These are phyloP conservation scores for Sporobolomyces pararoseus DNA, from an alignment of 768 basidiomycete species.

Conservation along the genomic window DNA sequence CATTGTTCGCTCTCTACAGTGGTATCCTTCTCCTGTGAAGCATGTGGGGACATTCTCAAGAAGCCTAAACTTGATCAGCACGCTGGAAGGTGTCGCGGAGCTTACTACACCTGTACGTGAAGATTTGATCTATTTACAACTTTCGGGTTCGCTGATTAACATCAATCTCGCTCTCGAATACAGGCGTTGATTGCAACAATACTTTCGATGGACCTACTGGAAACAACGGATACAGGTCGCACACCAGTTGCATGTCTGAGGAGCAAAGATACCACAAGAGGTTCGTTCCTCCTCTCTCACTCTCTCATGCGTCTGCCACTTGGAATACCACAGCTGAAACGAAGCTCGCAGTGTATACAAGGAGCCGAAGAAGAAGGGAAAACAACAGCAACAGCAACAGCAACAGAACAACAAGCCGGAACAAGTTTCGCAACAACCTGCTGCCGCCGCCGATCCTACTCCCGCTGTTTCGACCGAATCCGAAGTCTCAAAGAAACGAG, in stretches of 20 bases:
- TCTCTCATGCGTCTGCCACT: too few species aligned
- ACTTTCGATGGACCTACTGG: conserved; percentile 33
- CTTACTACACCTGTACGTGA: conserved; percentile 33
- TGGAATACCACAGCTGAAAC: too few species aligned
- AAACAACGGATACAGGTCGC: conserved; percentile 19
- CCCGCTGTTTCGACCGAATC: background rate
- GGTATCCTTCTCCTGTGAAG: conserved; percentile 15
- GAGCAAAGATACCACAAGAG: conserved; percentile 40
- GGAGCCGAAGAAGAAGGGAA: conserved; percentile 36
- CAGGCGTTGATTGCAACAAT: conserved; percentile 42
- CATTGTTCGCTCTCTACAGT: background rate
- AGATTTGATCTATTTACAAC: too few species aligned
- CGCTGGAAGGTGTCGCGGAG: conserved; percentile 30
- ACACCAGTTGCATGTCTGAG: conserved; percentile 40
- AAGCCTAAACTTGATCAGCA: conserved; percentile 42
- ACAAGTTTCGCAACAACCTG: background rate
- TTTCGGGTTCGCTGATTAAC: too few species aligned
- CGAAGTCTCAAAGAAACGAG: conserved; percentile 26
- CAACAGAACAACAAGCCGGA: background rate
- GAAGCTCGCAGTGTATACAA: conserved; percentile 31
- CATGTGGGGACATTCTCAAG: conserved; percentile 31
- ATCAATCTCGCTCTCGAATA: too few species aligned
- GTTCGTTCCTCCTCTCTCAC: conserved; percentile 7
- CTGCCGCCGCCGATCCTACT: background rate
- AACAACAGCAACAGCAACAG: conserved; percentile 26